Evolutionary conservation across 495 filamentous ascomycete genomes (phyloP).

Genomic region (Penicillium chermesinum): DNA sequence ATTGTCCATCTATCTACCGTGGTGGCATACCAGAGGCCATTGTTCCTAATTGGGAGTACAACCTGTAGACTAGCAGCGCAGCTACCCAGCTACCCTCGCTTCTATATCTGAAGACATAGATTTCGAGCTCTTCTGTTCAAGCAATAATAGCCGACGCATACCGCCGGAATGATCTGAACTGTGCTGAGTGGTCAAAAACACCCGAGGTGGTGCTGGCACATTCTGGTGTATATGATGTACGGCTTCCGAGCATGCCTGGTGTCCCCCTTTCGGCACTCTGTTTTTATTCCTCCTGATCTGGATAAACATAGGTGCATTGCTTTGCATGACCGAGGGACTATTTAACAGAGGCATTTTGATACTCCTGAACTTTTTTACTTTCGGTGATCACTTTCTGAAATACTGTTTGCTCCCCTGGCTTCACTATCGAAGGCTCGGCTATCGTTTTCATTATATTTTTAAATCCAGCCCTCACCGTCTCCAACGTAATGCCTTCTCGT

Average conservation of each 20-base stretch:
- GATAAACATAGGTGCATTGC: no score
- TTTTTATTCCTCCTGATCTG: background rate
- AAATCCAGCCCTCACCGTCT: background rate
- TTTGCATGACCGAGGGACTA: no score
- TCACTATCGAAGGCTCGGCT: no score
- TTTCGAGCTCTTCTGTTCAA: no score
- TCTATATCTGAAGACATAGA: no score
- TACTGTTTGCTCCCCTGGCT: background rate
- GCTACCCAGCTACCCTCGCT: no score
- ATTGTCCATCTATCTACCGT: no score
- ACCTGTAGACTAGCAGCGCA: no score
- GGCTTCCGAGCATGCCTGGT: background rate
- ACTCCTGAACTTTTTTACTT: background rate
- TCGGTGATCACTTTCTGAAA: background rate
- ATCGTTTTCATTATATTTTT: no score
- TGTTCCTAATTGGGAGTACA: no score
- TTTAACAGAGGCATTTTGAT: no score
- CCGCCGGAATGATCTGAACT: background rate
- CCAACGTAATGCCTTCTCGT: background rate
- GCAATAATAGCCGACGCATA: background rate
- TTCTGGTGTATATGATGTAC: constrained; percentile 1
- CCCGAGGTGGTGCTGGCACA: background rate
- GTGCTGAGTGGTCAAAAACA: background rate
- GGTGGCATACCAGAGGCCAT: no score
- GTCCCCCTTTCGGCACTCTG: background rate